Evolutionary conservation across 169 alveolate genomes (phyloP).

Genomic region (Plasmodium inui): DNA sequence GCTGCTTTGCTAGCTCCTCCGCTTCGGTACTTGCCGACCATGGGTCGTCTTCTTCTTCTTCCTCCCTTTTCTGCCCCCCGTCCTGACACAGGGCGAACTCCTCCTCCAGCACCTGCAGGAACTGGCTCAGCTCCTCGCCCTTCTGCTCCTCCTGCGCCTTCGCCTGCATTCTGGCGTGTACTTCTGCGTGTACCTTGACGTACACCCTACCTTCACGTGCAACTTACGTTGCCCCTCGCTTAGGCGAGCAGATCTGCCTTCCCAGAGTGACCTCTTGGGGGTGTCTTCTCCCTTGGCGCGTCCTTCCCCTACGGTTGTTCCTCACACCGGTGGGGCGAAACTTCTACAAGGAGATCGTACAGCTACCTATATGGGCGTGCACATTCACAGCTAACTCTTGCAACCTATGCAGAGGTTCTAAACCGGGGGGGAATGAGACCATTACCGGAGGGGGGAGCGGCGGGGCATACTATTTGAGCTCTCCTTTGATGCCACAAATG

Average conservation of each 20-base stretch:
- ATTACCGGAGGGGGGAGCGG: not conserved
- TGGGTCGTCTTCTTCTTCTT: not conserved
- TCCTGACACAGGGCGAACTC: slow-evolving; percentile 32
- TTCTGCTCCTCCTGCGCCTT: slow-evolving; percentile 4
- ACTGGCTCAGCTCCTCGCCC: slow-evolving; percentile 17
- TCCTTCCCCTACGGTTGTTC: not conserved
- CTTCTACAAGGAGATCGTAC: not conserved
- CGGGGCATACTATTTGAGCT: not conserved
- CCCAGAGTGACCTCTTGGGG: too few relatives aligned
- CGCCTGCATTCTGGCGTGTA: not conserved
- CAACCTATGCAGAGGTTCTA: not conserved
- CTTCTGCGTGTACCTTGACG: not conserved
- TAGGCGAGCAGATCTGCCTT: too few relatives aligned
- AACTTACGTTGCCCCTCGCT: too few relatives aligned
- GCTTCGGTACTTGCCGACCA: not conserved
- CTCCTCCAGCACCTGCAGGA: slow-evolving; percentile 12
- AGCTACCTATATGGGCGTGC: not conserved
- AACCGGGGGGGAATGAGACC: not conserved
- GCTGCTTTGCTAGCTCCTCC: not conserved
- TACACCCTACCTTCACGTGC: not conserved
- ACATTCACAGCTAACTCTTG: not conserved
- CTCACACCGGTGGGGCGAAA: not conserved
- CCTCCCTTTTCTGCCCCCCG: not conserved
- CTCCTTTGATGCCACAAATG: not conserved
- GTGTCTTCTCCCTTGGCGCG: too few relatives aligned